Conservation (phyloP, 2,329 filamentous ascomycete species). For the Xylaria sp. region DNA sequence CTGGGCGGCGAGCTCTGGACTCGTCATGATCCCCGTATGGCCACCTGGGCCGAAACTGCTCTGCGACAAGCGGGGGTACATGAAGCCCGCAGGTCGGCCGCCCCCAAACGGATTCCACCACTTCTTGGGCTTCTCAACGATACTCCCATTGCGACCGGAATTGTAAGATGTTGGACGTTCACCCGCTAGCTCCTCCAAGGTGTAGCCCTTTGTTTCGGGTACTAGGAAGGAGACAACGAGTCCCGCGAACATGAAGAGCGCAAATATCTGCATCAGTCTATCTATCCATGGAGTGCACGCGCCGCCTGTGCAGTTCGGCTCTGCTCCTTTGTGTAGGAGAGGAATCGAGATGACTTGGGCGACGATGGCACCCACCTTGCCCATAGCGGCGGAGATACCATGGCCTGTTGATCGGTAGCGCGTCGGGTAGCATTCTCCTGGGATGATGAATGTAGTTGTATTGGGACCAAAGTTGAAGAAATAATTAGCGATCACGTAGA, state of each 20-base stretch:
- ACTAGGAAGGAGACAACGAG: constrained; percentile 76
- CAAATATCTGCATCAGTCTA: constrained; percentile 81
- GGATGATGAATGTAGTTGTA: constrained; percentile 73
- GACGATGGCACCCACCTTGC: constrained; percentile 75
- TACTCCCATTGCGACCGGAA: constrained; percentile 62
- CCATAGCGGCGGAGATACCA: constrained; percentile 72
- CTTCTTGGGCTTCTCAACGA: constrained; percentile 51
- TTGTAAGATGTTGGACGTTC: constrained; percentile 72
- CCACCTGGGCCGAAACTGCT: constrained; percentile 45
- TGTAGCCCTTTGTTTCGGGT: constrained; percentile 79
- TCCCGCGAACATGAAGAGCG: constrained; percentile 82
- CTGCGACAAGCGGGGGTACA: constrained; percentile 53
- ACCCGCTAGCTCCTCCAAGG: constrained; percentile 76
- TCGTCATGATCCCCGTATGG: constrained; percentile 57
- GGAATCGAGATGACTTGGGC: constrained; percentile 74
- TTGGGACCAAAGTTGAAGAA: constrained; percentile 76
- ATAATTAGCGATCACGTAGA: constrained; percentile 74
- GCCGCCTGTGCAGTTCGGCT: constrained; percentile 60
- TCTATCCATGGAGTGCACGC: constrained; percentile 71
- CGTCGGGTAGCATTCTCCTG: constrained; percentile 73
- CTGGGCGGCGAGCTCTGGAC: constrained; percentile 53
- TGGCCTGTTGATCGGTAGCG: constrained; percentile 71
- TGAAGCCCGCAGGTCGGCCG: constrained; percentile 64
- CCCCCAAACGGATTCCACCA: constrained; percentile 61
- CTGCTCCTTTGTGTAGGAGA: constrained; percentile 67